Conservation (phyloP, 2,329 filamentous ascomycete species). For the Escovopsis sp. region DNA sequence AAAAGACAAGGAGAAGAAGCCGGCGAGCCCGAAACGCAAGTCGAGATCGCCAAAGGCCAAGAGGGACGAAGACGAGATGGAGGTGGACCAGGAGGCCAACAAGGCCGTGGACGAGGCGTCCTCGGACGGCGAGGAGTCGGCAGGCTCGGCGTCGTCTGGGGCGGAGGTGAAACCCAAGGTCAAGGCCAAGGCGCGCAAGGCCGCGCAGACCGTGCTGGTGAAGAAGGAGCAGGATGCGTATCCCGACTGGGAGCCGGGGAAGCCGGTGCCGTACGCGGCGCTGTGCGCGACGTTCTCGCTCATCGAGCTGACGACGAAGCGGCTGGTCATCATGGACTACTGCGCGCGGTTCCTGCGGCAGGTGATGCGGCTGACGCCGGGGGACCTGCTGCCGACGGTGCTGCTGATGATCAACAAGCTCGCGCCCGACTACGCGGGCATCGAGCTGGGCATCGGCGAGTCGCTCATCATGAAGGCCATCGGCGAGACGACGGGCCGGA, state of each 20-base stretch:
- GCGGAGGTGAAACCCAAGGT: slow-evolving; percentile 52
- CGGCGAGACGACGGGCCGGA: slow-evolving; percentile 83
- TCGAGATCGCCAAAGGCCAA: slow-evolving; percentile 10
- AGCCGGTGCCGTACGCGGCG: slow-evolving; percentile 85
- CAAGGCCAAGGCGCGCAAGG: slow-evolving; percentile 62
- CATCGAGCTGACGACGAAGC: slow-evolving; percentile 87
- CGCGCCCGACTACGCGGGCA: slow-evolving; percentile 88
- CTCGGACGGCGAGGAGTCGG: slow-evolving; percentile 14
- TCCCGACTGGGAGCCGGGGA: slow-evolving; percentile 82
- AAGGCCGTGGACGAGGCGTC: slow-evolving; percentile 6
- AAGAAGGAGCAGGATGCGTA: slow-evolving; percentile 63
- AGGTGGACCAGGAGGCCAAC: slow-evolving; percentile 9
- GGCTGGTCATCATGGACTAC: slow-evolving; percentile 74
- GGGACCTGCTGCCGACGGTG: slow-evolving; percentile 76
- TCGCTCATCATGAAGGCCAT: slow-evolving; percentile 98
- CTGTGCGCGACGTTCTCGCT: slow-evolving; percentile 90
- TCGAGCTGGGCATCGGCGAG: slow-evolving; percentile 96
- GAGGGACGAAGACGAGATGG: slow-evolving; percentile 14
- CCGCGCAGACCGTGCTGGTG: slow-evolving; percentile 64
- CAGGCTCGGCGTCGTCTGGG: slow-evolving; percentile 17
- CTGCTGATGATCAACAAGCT: slow-evolving; percentile 97
- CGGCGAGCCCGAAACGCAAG: slow-evolving; percentile 10
- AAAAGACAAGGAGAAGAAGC: slow-evolving; percentile 9
- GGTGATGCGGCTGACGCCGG: slow-evolving; percentile 79
- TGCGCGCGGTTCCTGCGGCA: slow-evolving; percentile 86